Evolutionary conservation across 1,284 basidiomycete species (phyloP), one percentile per base, ranked within the genome.

Genomic region (Ganoderma lucidum): DNA sequence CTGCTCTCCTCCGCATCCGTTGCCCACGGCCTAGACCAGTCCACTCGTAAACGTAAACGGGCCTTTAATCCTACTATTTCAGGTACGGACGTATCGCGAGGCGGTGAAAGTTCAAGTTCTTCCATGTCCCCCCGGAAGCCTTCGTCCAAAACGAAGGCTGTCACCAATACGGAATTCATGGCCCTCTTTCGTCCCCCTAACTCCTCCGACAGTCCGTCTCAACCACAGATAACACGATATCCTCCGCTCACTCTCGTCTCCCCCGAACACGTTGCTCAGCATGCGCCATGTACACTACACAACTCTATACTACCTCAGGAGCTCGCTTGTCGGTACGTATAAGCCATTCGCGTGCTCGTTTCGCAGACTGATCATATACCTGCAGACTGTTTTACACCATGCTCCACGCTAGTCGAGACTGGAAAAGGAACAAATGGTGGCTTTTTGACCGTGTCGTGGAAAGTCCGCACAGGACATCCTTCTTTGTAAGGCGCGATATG

Each of bases 381-480:
- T 17, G 35, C 35, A 62, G 68, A 17, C 53, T 69, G 6, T 69
- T 69, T 61, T 65, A 65, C 23, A 65, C 63, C 17, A 64, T 65
- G 60, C 63, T 71, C 9, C 62, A 66, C 63, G 81, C 83, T n/a
- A 89, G 92, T 32, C 82, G 80, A 62, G 77, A 80, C 8, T 95
- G 94, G 94, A 82, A 87, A 65, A 82, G 88, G 56, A 95, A 94
- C 74, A 92, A 90, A 75, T 96, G 94, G 94, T 95, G 90, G 88
- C 83, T 96, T 12, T 92, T 93, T 78, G 93, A 95, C 75, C 85
- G 90, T 23, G 73, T 94, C 32, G 95, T 96, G 1, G 92, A 94
- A 80, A 93, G 91, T 70, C 93, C 94, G 1, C 94, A 96, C 80
- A 85, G 88, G n/a, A 94, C 94, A 0, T 88, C 90, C 0, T 95